A percentile compares a stretch with the other conserved stretches of the same genome.
These are phyloP conservation scores for Carex myosuroides DNA, from an alignment of 176 grass and related monocot species.

Conservation along the genomic window DNA sequence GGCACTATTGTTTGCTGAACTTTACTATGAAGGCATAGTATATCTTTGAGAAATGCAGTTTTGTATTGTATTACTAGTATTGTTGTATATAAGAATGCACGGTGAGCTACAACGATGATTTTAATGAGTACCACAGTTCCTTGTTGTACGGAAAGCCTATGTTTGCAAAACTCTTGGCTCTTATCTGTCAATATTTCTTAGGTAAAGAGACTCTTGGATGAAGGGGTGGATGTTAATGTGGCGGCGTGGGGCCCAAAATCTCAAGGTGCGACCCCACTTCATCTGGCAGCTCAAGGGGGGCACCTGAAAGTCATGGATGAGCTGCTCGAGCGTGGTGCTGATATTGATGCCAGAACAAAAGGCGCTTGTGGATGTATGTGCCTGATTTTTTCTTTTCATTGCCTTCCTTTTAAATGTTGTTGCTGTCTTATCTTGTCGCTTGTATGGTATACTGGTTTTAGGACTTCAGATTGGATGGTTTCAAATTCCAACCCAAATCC, in stretches of 20 bases:
- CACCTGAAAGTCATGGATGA: constrained; percentile 92
- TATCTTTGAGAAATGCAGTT: not conserved
- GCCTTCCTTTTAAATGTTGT: not conserved
- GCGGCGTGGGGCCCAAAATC: constrained; percentile 72
- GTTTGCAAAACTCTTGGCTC: not conserved
- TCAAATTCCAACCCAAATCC: not conserved
- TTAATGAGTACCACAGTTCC: not conserved
- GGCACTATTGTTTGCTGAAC: not conserved
- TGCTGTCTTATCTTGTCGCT: not conserved
- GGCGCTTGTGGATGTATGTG: constrained; percentile 95
- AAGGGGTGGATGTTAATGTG: constrained; percentile 76
- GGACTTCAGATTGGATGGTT: not conserved
- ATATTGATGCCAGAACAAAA: constrained; percentile 96
- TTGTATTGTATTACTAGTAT: not conserved
- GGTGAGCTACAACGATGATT: not conserved
- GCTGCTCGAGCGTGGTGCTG: constrained; percentile 78
- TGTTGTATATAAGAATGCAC: not conserved
- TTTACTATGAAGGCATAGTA: not conserved
- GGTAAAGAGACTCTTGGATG: constrained; percentile 70
- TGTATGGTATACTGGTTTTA: not conserved
- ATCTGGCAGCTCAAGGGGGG: constrained; percentile 90
- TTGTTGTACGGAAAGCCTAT: not conserved
- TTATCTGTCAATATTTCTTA: constrained; percentile 22
- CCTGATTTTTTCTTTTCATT: not conserved
- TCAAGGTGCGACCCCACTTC: constrained; percentile 67